Base-by-base conservation (phyloP, 495 filamentous ascomycete genomes). In the Letharia columbiana region DNA sequence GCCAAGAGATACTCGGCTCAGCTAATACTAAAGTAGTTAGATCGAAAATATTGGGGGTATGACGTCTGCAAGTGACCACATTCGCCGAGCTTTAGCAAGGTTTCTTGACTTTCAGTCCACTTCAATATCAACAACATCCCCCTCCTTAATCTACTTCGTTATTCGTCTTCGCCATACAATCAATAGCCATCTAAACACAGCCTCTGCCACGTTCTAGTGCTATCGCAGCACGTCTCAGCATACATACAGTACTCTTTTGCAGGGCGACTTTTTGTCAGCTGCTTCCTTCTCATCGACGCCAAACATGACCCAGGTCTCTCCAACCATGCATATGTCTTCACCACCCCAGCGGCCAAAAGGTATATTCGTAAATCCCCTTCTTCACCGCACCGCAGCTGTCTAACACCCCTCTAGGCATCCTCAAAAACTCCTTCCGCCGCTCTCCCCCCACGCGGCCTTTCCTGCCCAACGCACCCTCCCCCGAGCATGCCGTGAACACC, bases 401-500 rank as follows among this genome's bases (percentile, higher is more conserved):
- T 23, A 60, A 57, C 44, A 42, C 15, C 50, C 31, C 15, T 45
- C 54, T 62, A 96, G 94, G 94, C 66, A 98, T 98, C 68, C 86
- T 98, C 69, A 98, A 98, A 80, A 97, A 97, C 77, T 88, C 89
- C 15, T 88, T 79, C 71, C 83, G 83, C 60, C 78, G 78, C 70
- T 87, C 87, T 15, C 83, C 81, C 41, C 79, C 81, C 7, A 77
- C 78, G 59, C 72, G 80, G 12, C 74, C 76, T 41, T 74, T 57
- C 52, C 69, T 59, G 23, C 65, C 68, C 78, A 50, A 75, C 80
- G 42, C 78, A 79, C 45, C 58, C 72, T 59, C 84, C 81, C n/a
- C 81, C 80, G 63, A 66, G 49, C 40, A 73, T 66, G 61, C 67
- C 68, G 62, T 73, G 69, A 67, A 66, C 71, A 73, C 69, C 61